These are phyloP conservation scores for Flaveria sonorensis DNA, from an alignment of 129 eudicot genomes.

Conservation along the genomic window DNA sequence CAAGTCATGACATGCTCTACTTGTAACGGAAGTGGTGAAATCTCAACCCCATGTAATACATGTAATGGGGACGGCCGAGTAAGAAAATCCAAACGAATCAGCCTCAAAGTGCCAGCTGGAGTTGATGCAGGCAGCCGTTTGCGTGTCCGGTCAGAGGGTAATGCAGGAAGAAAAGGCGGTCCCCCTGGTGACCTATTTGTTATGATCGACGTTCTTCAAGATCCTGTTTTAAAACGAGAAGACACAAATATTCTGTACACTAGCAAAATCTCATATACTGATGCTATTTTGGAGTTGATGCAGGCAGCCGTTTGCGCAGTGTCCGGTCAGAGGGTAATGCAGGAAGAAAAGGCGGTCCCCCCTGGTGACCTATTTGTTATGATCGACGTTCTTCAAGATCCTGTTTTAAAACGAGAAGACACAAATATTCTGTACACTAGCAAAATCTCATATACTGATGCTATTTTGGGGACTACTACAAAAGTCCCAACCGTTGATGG, in stretches of 20 bases:
- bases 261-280: constrained; percentile 72
- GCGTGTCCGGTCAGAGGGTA: constrained; percentile 79
- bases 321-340: too few relatives aligned
- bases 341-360: constrained; percentile 84
- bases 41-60: constrained; percentile 68
- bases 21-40: constrained; percentile 84
- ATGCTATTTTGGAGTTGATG: constrained; percentile 90
- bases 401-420: constrained; percentile 75
- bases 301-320: too few relatives aligned
- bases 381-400: constrained; percentile 75
- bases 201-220: constrained; percentile 64
- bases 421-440: constrained; percentile 81
- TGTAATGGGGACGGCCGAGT: constrained; percentile 85
- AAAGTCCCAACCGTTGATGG: constrained; percentile 93
- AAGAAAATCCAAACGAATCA: constrained; percentile 72
- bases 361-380: constrained; percentile 81
- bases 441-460: constrained; percentile 78
- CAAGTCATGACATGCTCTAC: constrained; percentile 85
- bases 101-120: constrained; percentile 86
- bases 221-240: constrained; percentile 77
- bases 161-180: constrained; percentile 91
- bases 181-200: constrained; percentile 82
- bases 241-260: constrained; percentile 84
- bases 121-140: constrained; percentile 85
- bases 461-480: constrained; percentile 77